Evolutionary conservation across 2,329 filamentous ascomycete genomes (phyloP), one percentile per base, ranked within the genome.

Genomic region (Ophiostoma tasmaniense): DNA sequence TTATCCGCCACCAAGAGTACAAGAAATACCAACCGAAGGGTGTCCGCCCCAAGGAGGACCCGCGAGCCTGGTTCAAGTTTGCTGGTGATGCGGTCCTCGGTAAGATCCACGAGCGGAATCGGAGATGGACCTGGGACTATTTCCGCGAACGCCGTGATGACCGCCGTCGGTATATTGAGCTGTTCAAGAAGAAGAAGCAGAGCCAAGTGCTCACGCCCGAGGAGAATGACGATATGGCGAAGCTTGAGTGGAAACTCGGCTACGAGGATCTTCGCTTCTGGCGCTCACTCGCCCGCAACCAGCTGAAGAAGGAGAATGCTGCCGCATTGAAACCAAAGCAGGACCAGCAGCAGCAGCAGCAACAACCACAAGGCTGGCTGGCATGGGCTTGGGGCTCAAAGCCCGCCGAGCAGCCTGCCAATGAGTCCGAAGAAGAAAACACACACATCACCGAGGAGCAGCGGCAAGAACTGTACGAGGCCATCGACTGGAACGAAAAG

Each of bases 401-500:
- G 0, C 75, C 80, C 50, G 79, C 80, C 39, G 79, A 85, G 66
- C 83, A 89, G 66, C 81, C 80, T 10, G 79, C 78, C 66, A 85
- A 90, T 55, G 83, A 90, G 62, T 84, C 88, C 3, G 83, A 90
- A 61, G 84, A 89, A 5, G 90, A 96, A 73, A 90, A 93, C 71
- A 91, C 89, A 0, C 87, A 92, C 70, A 96, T 99, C 84, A 96
- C 92, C 0, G 95, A 99, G 35, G 89, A 98, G 78, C 93, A 99
- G 77, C 89, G 94, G 59, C 93, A 98, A 77, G 94, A 99, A 79
- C 85, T 99, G 11, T 99, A 98, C 78, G 90, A 96, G 74, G 96
- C 92, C 66, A 99, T 99, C 74, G 95, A 98, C 75, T 99, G 94
- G 89, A 92, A 99, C 72, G 95, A 99, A 79, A 98, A 97, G 81